Evolutionary conservation across 2,329 filamentous ascomycete species (phyloP), one percentile per base, ranked within the genome.

Genomic region (Penicillium crustosum): DNA sequence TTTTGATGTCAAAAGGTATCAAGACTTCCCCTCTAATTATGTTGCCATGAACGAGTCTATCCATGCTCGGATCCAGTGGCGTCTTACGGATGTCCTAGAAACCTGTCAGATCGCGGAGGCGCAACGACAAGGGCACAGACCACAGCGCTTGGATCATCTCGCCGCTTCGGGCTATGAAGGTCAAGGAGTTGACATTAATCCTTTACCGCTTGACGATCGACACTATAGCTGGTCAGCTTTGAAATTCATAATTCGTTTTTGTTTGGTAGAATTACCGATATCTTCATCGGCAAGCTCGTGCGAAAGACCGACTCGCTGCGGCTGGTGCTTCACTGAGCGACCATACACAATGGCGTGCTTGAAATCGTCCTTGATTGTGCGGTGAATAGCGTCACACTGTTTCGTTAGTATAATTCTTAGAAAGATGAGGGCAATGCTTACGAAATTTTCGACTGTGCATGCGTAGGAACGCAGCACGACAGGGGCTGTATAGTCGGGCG

Each of bases 301-400:
- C 53, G 85, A 81, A 64, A 99, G 83, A 49, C 94, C 94, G 62
- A 97, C 94, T 70, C 93, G 86, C 79, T 99, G 94, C 64, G 94
- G 94, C 79, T 97, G 94, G 80, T 99, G 94, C 83, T 97, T 97
- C 67, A 97, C 93, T 55, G 93, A 97, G 75, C 93, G 94, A 67
- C 94, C 94, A 76, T 97, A 99, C 42, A 99, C 94, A 72, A 99
- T 89, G 54, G 94, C 94, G 61, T 88, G 86, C 78, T 93, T 95
- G 83, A 99, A 99, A 68, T 96, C 89, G 68, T 99, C 94, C 56
- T 94, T 84, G 73, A 99, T 97, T 56, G 87, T 95, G 75, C 94
- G 91, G 79, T 99, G 94, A 74, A 99, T 99, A 66, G 91, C 85
- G 79, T 97, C 96, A 79, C 94, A 99, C 92, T 96, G 38, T 31